A percentile compares a stretch with the other conserved stretches of the same genome.
Evolutionary conservation across 306 rosid genomes (phyloP).

Genomic region (Morella rubra): DNA sequence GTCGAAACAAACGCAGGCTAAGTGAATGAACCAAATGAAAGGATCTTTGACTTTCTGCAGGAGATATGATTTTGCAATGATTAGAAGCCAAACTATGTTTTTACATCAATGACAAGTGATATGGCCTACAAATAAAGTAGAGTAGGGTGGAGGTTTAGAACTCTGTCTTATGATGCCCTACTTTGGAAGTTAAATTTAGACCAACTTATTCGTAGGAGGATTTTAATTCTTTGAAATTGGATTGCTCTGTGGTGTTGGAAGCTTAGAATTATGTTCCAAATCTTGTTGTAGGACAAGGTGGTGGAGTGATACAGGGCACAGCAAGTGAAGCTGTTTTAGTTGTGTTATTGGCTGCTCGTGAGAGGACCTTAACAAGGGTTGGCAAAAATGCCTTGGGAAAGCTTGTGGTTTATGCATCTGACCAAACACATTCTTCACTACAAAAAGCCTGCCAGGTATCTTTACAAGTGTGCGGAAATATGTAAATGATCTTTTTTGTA

Average conservation of each 20-base stretch:
- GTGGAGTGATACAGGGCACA: constrained; percentile 96
- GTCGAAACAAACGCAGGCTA: too few relatives aligned
- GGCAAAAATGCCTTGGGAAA: constrained; percentile 64
- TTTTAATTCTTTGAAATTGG: constrained; percentile 4
- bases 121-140: not conserved
- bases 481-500: not conserved
- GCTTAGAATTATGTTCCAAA: constrained; percentile 27
- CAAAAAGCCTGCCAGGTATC: constrained; percentile 92
- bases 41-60: not conserved
- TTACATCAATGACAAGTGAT: not conserved
- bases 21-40: constrained; percentile 1
- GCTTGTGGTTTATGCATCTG: constrained; percentile 88
- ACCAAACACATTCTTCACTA: constrained; percentile 78
- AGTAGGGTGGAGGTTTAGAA: not conserved
- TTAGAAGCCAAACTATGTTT: not conserved
- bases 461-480: constrained; percentile 16
- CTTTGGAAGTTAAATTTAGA: not conserved
- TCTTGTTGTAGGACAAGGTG: constrained; percentile 73
- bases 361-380: constrained; percentile 48
- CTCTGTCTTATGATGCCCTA: not conserved
- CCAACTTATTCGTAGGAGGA: not conserved
- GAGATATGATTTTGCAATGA: not conserved
- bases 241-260: constrained; percentile 10
- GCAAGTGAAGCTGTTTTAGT: constrained; percentile 97
- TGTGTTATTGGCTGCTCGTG: constrained; percentile 91